Conservation (phyloP, 176 grass and related monocot species). For the Alopecurus myosuroides region DNA sequence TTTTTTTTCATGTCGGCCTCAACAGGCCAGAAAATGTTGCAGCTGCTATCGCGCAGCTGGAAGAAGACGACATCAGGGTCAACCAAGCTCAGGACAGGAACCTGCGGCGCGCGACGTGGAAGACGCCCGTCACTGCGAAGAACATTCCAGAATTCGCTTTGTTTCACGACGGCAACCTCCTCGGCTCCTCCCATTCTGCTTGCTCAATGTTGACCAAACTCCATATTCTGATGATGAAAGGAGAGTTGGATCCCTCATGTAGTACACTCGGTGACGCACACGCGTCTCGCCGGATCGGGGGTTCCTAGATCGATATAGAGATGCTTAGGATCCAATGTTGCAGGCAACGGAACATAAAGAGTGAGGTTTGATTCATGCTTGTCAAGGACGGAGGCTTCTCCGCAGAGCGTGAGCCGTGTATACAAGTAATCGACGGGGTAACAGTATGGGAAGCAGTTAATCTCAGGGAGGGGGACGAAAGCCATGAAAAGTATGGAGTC, state of each 20-base stretch:
- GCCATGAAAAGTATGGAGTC: not conserved
- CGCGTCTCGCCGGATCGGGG: not conserved
- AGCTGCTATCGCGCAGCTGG: not conserved
- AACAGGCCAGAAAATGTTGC: not conserved
- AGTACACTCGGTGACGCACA: not conserved
- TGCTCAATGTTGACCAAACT: not conserved
- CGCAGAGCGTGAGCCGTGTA: not conserved
- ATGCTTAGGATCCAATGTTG: not conserved
- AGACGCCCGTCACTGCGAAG: not conserved
- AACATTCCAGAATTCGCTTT: not conserved
- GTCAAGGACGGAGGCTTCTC: not conserved
- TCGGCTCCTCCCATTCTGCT: not conserved
- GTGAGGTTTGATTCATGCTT: not conserved
- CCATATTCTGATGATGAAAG: not conserved
- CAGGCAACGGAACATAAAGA: not conserved
- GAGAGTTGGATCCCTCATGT: not conserved
- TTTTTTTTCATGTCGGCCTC: not conserved
- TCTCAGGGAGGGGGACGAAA: not conserved
- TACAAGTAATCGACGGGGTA: not conserved
- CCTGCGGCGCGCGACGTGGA: not conserved
- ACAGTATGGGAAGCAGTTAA: accelerated
- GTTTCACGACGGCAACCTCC: not conserved
- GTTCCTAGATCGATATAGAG: accelerated
- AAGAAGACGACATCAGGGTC: not conserved
- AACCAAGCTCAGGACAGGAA: not conserved